Evolutionary conservation across 768 basidiomycete genomes (phyloP).

Genomic region (Pulveroboletus frians): DNA sequence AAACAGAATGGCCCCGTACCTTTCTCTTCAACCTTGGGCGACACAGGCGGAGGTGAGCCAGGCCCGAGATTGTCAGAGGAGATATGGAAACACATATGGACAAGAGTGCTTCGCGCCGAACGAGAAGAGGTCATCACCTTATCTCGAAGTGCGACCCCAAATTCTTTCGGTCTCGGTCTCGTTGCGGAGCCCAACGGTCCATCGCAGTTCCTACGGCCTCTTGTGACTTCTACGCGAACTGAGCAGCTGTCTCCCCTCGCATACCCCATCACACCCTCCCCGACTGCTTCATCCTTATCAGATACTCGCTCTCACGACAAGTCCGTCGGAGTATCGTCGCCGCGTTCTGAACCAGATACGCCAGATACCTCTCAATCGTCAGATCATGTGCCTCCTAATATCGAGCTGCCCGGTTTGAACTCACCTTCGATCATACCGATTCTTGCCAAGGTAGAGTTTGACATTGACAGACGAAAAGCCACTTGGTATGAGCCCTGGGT

Average conservation of each 20-base stretch:
- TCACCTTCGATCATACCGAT: conserved; percentile 70
- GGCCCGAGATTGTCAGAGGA: conserved; percentile 85
- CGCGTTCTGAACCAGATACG: conserved; percentile 43
- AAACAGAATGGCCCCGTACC: conserved; percentile 14
- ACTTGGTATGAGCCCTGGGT: conserved; percentile 86
- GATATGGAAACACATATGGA: conserved; percentile 86
- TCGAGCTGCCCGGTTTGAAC: conserved; percentile 62
- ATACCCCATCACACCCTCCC: conserved; percentile 34
- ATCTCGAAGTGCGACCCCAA: conserved; percentile 34
- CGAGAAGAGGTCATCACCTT: conserved; percentile 34
- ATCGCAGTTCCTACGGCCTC: conserved; percentile 37
- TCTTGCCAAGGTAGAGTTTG: conserved; percentile 92
- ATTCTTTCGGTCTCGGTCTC: conserved; percentile 42
- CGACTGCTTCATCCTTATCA: conserved; percentile 49
- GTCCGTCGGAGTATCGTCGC: conserved; percentile 45
- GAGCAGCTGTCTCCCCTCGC: conserved; percentile 36
- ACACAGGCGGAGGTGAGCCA: conserved; percentile 44
- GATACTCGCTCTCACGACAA: conserved; percentile 44
- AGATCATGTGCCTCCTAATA: conserved; percentile 39
- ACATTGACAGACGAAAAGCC: conserved; percentile 77
- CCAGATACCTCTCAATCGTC: conserved; percentile 47
- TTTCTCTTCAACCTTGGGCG: conserved; percentile 14
- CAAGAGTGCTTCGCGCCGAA: conserved; percentile 63
- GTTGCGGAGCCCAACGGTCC: conserved; percentile 33
- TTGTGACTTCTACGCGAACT: conserved; percentile 41